Evolutionary conservation across 1,284 basidiomycete genomes (phyloP), one percentile per base, ranked within the genome.

Genomic region (Trichosporon sp.): DNA sequence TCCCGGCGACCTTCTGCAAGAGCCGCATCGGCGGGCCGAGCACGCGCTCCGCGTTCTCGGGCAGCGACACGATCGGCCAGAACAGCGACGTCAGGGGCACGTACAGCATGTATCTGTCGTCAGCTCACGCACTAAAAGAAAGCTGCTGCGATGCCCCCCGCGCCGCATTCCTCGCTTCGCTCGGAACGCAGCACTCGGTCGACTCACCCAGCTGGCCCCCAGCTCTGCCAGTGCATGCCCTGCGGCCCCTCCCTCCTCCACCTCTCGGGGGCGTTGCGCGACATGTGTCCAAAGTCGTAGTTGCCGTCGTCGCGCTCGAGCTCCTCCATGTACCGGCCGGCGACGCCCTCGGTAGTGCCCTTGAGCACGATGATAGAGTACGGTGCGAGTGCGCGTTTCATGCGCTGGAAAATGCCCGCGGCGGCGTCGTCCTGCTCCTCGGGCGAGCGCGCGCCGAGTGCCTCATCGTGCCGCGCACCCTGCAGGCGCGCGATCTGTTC

Each of bases 311-410:
- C 78, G 62, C 67, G 73, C 60, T 80, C 80, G 68, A 82, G 67
- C 64, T 82, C 80, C 68, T 82, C 80, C 78, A 80, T 79, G 71
- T 82, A 82, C 25, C 80, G 64, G 5, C 80, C 80, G 8, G 80
- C 75, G 2, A 81, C 77, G 13, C 80, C 80, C 60, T 81, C 79
- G 0, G 75, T 73, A 21, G 75, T 76, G 3, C 80, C 80, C 47
- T 74, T 73, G 38, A 81, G 73, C 42, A 77, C 79, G 42, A 82
- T 71, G 72, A 82, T 67, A 1, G 77, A 78, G 60, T 78, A 81
- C 9, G 79, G 80, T 15, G 72, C 71, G 9, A 78, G 68, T 5
- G 64, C 58, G 44, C 64, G 63, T 9, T 70, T 67, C 18, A 79
- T 65, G 1, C 75, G 69, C 25, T 76, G 74, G 60, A 82, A 78